phyloP scores from a whole-genome alignment of 2,329 filamentous ascomycete genomes.

The Aspergillus sp. region DNA sequence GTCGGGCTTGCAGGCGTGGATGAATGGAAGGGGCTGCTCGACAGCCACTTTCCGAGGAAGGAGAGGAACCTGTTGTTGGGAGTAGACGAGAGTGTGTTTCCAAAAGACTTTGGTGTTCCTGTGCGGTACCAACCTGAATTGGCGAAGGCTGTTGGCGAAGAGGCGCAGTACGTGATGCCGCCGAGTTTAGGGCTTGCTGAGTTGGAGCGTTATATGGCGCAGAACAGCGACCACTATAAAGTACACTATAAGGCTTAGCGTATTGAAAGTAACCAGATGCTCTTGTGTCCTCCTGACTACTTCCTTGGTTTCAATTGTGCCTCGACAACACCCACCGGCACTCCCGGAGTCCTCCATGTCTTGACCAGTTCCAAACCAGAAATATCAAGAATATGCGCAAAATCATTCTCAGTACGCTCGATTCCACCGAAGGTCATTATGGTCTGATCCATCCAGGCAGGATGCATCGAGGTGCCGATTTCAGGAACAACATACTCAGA shows the following conservation, averaged over 20 bases:
- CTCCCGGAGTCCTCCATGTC: constrained; percentile 11
- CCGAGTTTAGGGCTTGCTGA: neutral
- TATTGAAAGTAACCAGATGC: too few species aligned
- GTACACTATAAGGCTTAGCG: neutral
- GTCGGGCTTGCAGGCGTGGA: neutral
- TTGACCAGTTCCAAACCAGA: constrained; percentile 15
- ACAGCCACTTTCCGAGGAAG: neutral
- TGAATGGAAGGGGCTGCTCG: neutral
- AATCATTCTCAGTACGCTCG: constrained; percentile 18
- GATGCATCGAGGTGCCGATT: constrained; percentile 8
- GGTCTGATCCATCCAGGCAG: constrained; percentile 15
- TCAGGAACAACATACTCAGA: constrained; percentile 19
- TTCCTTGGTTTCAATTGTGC: constrained; percentile 16
- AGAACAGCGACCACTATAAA: neutral
- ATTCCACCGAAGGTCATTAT: constrained; percentile 19
- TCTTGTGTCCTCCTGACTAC: too few species aligned
- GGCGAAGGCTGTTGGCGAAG: neutral
- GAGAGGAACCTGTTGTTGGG: neutral
- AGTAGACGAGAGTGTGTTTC: neutral
- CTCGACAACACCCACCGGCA: constrained; percentile 13
- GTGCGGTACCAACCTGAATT: neutral
- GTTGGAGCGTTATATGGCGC: neutral
- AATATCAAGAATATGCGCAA: constrained; percentile 13
- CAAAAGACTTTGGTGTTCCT: neutral
- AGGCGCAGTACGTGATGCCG: neutral